Evolutionary conservation across 208 protist genomes (phyloP), one percentile per base, ranked within the genome.

Genomic region (Crithidia sp.): DNA sequence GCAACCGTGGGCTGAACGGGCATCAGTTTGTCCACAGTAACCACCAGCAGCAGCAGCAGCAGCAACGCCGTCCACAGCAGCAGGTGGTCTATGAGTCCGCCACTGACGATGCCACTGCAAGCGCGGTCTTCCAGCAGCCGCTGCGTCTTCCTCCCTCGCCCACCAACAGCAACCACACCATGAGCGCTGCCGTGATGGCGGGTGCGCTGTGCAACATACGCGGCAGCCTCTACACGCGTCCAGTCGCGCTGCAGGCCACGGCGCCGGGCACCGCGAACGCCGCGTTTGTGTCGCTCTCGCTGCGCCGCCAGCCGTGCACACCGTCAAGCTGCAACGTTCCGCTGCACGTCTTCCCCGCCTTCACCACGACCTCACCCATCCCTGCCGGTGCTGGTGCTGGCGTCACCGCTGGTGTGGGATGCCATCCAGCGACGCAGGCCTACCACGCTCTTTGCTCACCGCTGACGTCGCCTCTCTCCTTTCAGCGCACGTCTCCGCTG

Each of bases 401-500:
- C 28, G 28, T 28, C 28, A 28, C 28, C 28, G 28, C 28, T 28
- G 28, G 28, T 28, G 28, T 28, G 28, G 28, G 28, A 28, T 28
- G 28, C 28, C 28, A 28, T 28, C 28, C 28, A 28, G 28, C 28
- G 28, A 28, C 28, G 28, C 28, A 28, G 28, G 50, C 50, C 50
- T n/a, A 53, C 6, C 43, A 43, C 0, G 28, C 45, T 4, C 28
- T 67, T 5, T 67, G 62, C 62, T 67, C 62, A 12, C 62, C 62
- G 62, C 12, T 67, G 50, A 57, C 50, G 13, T 45, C 62, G 19
- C 37, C 62, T 13, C 49, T 67, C 19, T 36, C 62, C 5, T 17
- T 57, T 3, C n/a, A 36, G 14, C 36, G n/a, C 13, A 12, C 49
- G 9, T 49, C 45, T 49, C 45, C 45, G 12, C 45, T 49, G 45